Evolutionary conservation across 768 basidiomycete genomes (phyloP), one percentile per base, ranked within the genome.

Genomic region (Suillus sp.): DNA sequence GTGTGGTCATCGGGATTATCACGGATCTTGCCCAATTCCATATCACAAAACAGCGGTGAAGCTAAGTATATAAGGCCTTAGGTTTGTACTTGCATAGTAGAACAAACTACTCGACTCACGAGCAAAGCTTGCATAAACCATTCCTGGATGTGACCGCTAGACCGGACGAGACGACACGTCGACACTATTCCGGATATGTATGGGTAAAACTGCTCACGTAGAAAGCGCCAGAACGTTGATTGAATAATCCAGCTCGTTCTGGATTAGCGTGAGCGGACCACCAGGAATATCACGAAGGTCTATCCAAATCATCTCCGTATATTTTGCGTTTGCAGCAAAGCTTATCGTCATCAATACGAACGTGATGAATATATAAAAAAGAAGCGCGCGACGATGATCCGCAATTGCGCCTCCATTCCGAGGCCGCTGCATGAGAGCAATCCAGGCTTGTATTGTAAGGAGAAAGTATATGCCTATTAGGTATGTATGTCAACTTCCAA

Each of bases 261-360:
- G 59, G 42, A 64, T 51, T 47, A 68, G 69, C 10, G 64, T 65
- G 66, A 50, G 42, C 68, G 63, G 59, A 32, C 62, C 62, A 7
- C 62, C 62, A 8, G 48, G 32, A 6, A n/a, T 48, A 13, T 63
- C 63, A 14, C 75, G 74, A 30, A 74, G 22, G 38, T 77, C 74
- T 34, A 76, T 74, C 66, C 65, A 78, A 25, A 75, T 71, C 76
- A 74, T 68, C 66, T 71, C 61, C 53, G 67, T 76, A 56, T 71
- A 75, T 40, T 66, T 70, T 3, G 67, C 65, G 32, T 76, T 71
- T 2, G 54, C 68, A 7, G 68, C 74, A 8, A 76, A 68, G 9
- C 69, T 69, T 6, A 78, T 55, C 6, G 71, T 74, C 4, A 63
- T 74, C 35, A 74, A 57, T 20, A 50, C 13, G 32, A 76, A 76